Evolutionary conservation across 495 filamentous ascomycete genomes (phyloP).

Genomic region (Aeminium ludgeri): DNA sequence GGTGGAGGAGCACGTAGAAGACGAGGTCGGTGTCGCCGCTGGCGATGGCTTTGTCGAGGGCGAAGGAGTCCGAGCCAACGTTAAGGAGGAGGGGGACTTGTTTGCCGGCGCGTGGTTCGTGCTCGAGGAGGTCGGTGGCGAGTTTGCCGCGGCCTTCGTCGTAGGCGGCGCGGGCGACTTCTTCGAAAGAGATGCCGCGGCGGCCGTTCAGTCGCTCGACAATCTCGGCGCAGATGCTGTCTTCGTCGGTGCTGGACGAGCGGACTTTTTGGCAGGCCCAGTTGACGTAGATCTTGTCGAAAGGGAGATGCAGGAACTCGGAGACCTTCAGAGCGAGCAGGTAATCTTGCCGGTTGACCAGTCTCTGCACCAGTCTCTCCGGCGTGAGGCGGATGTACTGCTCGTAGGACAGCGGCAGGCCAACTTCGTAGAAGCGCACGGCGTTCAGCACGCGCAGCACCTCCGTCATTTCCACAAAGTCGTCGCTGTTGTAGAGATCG

Average conservation of each 20-base stretch:
- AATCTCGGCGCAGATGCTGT: constrained; percentile 69
- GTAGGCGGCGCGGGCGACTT: constrained; percentile 85
- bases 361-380: constrained; percentile 65
- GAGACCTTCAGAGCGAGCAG: constrained; percentile 80
- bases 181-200: constrained; percentile 82
- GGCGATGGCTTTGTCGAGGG: constrained; percentile 91
- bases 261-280: constrained; percentile 94
- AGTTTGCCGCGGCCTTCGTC: constrained; percentile 78
- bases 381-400: constrained; percentile 78
- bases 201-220: constrained; percentile 75
- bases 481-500: constrained; percentile 90
- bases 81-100: constrained; percentile 87
- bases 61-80: constrained; percentile 93
- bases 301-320: constrained; percentile 70
- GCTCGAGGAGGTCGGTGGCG: constrained; percentile 78
- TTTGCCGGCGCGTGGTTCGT: constrained; percentile 81
- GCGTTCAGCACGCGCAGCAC: constrained; percentile 84
- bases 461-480: constrained; percentile 98
- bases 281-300: constrained; percentile 81
- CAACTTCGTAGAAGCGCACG: constrained; percentile 76
- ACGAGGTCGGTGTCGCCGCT: constrained; percentile 88
- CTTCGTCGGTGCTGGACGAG: constrained; percentile 67
- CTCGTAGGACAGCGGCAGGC: constrained; percentile 79
- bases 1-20: constrained; percentile 69
- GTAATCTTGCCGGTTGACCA: constrained; percentile 82